Conservation (phyloP, 2,329 filamentous ascomycete species). For the Curvularia hawaiiensis region DNA sequence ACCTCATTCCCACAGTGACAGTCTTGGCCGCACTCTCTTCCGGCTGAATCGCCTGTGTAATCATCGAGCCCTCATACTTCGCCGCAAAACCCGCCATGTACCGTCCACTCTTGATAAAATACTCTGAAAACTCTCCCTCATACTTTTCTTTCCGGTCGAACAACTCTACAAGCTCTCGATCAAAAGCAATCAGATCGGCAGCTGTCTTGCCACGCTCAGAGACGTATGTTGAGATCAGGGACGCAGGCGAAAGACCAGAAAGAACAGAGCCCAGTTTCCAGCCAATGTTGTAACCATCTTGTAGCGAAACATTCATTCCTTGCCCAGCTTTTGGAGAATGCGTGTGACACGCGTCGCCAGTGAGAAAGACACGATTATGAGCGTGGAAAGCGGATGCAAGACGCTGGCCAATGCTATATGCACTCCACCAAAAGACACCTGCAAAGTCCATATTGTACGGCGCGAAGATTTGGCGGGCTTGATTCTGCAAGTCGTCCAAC, state of each 20-base stretch:
- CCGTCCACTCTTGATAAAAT: slow-evolving; percentile 62
- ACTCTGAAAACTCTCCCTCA: slow-evolving; percentile 58
- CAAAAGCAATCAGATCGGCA: slow-evolving; percentile 64
- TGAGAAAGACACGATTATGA: slow-evolving; percentile 68
- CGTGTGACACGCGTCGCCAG: slow-evolving; percentile 71
- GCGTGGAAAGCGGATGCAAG: slow-evolving; percentile 73
- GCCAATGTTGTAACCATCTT: slow-evolving; percentile 64
- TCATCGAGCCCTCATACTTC: slow-evolving; percentile 57
- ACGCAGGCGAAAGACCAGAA: slow-evolving; percentile 58
- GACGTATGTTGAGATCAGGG: slow-evolving; percentile 66
- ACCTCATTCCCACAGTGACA: slow-evolving; percentile 54
- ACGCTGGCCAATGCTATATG: slow-evolving; percentile 73
- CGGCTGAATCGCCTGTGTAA: slow-evolving; percentile 47
- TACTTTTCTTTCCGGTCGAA: slow-evolving; percentile 57
- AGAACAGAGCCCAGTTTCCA: slow-evolving; percentile 58
- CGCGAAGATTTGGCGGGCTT: slow-evolving; percentile 58
- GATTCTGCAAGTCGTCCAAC: slow-evolving; percentile 59
- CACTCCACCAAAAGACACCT: slow-evolving; percentile 72
- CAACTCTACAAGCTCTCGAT: slow-evolving; percentile 58
- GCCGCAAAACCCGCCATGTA: slow-evolving; percentile 66
- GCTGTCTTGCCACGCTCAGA: slow-evolving; percentile 58
- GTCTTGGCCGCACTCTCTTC: slow-evolving; percentile 46
- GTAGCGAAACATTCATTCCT: slow-evolving; percentile 65
- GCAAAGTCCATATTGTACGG: slow-evolving; percentile 62
- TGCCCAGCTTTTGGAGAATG: slow-evolving; percentile 75